Conservation (phyloP, 768 basidiomycete genomes). For the Hydnum rufescens region DNA sequence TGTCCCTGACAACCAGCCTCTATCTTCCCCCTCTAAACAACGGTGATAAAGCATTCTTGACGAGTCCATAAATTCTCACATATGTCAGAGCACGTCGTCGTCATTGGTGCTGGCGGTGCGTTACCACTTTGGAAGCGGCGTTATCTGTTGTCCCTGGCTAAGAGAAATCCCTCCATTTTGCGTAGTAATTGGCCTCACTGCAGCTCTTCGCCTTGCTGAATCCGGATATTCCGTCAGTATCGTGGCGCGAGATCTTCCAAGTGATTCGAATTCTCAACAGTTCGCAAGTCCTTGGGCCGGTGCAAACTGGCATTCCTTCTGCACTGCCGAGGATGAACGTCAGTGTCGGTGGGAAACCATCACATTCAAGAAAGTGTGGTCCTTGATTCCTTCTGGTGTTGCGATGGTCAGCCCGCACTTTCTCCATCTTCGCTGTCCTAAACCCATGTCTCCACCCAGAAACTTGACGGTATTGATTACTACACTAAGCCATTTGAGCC, state of each 20-base stretch:
- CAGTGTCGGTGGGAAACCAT: conserved; percentile 21
- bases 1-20: too few relatives aligned
- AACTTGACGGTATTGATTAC: conserved; percentile 5
- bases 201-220: conserved; percentile 16
- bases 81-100: too few relatives aligned
- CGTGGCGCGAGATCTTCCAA: conserved; percentile 23
- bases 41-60: too few relatives aligned
- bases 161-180: too few relatives aligned
- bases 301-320: not conserved
- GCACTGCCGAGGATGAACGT: conserved; percentile 16
- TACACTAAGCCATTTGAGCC: conserved; percentile 12
- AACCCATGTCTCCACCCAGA: not conserved
- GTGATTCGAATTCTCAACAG: conserved; percentile 21
- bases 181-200: conserved; percentile 8
- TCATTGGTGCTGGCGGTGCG: too few relatives aligned
- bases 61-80: too few relatives aligned
- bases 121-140: too few relatives aligned
- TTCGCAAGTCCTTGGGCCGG: conserved; percentile 32
- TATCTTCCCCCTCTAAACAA: too few relatives aligned
- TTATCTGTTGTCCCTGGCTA: too few relatives aligned
- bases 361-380: conserved; percentile 30
- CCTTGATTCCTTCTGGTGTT: conserved; percentile 26
- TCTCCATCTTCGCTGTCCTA: conserved; percentile 18
- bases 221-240: conserved; percentile 13
- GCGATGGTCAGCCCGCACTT: conserved; percentile 23